Conservation (phyloP, 1,284 basidiomycete genomes). For the Abortiporus biennis region DNA sequence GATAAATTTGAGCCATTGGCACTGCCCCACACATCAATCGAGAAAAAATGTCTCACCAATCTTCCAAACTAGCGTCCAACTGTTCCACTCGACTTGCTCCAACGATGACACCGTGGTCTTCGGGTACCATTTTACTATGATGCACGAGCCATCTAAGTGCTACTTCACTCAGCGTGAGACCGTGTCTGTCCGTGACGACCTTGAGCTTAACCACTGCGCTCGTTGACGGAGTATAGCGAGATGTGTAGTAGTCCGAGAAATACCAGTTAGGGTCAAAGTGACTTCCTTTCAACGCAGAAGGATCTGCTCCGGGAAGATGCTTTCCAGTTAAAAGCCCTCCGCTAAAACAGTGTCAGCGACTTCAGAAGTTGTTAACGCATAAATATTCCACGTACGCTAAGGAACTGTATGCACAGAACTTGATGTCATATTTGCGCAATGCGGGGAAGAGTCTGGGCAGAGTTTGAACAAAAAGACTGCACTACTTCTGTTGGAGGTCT, state of each 20-base stretch:
- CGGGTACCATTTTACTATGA: constrained; percentile 21
- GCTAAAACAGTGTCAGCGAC: too few relatives aligned
- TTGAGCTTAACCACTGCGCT: neutral
- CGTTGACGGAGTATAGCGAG: neutral
- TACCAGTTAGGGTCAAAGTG: constrained; percentile 8
- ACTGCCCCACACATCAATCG: constrained; percentile 25
- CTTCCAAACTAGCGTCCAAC: constrained; percentile 32
- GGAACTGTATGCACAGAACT: constrained; percentile 55
- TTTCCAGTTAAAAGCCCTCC: neutral
- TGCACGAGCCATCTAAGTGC: constrained; percentile 24
- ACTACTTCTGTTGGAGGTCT: neutral
- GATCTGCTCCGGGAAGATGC: neutral
- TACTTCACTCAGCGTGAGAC: constrained; percentile 9
- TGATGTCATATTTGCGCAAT: constrained; percentile 54
- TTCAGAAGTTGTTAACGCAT: too few relatives aligned
- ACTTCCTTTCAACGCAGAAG: neutral
- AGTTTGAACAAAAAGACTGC: neutral
- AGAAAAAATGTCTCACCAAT: constrained; percentile 44
- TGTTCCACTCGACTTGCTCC: constrained; percentile 9
- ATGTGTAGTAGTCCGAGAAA: neutral
- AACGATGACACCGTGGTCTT: constrained; percentile 21
- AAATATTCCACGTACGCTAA: constrained; percentile 15
- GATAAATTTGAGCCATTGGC: neutral
- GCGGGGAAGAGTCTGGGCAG: constrained; percentile 46
- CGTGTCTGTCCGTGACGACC: constrained; percentile 2